phyloP scores from a whole-genome alignment of 805 yeast species.

The Brettanomyces naardenensis region DNA sequence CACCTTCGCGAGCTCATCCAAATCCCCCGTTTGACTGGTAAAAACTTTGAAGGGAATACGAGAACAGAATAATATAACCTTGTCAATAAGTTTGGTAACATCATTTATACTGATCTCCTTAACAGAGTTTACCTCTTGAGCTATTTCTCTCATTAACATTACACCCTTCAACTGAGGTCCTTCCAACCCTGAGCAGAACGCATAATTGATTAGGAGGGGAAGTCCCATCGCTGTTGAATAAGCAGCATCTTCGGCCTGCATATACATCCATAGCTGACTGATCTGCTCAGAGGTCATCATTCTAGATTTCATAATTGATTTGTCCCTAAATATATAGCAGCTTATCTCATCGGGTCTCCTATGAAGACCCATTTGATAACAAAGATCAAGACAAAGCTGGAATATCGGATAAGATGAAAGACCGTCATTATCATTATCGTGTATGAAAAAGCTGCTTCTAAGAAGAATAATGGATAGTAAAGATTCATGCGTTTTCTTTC shows the following conservation, averaged over 20 bases:
- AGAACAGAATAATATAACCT: background rate
- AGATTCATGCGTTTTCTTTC: constrained; percentile 3
- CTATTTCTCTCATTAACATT: background rate
- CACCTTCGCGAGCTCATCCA: background rate
- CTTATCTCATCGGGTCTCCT: background rate
- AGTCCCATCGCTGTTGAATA: constrained; percentile 6
- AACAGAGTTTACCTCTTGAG: background rate
- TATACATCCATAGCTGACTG: constrained; percentile 13
- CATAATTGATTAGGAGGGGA: constrained; percentile 9
- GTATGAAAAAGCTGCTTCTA: constrained; percentile 1
- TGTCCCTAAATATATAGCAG: background rate
- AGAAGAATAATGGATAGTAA: constrained; percentile 6
- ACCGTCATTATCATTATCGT: constrained; percentile 1
- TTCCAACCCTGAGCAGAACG: background rate
- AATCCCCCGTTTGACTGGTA: background rate
- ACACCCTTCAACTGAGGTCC: background rate
- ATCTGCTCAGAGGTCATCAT: background rate
- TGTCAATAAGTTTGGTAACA: background rate
- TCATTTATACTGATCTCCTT: background rate
- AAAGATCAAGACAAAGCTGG: constrained; percentile 4
- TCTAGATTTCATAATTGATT: background rate
- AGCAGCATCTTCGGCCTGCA: constrained; percentile 7
- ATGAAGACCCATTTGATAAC: constrained; percentile 7
- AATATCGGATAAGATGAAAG: constrained; percentile 7
- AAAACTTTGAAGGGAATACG: background rate